Evolutionary conservation across 225 moss, liverwort and hornwort genomes (phyloP).

Genomic region (Bryoerythrophyllum caledonicum): DNA sequence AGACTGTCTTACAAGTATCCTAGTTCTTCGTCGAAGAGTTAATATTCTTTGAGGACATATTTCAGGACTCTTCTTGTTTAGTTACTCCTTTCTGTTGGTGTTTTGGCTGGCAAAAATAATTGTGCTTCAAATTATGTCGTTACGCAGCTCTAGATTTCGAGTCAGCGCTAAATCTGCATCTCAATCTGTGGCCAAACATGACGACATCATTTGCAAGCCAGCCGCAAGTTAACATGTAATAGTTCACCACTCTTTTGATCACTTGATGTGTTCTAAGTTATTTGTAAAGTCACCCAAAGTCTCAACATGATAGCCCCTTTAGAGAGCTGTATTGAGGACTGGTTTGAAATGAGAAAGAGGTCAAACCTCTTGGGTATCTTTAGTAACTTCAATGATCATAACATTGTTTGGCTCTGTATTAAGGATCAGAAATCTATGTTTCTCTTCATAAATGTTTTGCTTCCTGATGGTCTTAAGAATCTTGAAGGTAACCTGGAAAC

Average conservation of each 20-base stretch:
- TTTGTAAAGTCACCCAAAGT: no score
- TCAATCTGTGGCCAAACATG: not conserved
- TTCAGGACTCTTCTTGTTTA: not conserved
- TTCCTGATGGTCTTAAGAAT: not conserved
- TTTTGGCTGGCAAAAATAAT: not conserved
- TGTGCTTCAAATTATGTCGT: not conserved
- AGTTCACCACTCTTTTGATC: no score
- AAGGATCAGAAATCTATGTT: not conserved
- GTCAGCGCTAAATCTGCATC: not conserved
- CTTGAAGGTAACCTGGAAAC: not conserved
- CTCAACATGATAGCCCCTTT: no score
- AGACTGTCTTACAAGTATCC: not conserved
- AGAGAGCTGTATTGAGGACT: no score
- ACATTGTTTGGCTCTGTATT: no score
- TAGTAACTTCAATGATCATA: no score
- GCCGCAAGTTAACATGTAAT: slow-evolving; percentile 15
- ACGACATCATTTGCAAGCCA: not conserved
- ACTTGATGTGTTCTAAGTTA: no score
- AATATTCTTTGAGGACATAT: not conserved
- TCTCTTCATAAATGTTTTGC: not conserved
- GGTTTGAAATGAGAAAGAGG: no score
- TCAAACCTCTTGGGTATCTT: no score
- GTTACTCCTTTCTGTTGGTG: not conserved
- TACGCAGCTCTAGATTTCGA: slow-evolving; percentile 19
- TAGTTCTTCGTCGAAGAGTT: not conserved